Percentiles rank a stretch among this genome's conserved stretches.
Evolutionary conservation across 1,284 basidiomycete genomes (phyloP).

Genomic region (Malassezia cuniculi): DNA sequence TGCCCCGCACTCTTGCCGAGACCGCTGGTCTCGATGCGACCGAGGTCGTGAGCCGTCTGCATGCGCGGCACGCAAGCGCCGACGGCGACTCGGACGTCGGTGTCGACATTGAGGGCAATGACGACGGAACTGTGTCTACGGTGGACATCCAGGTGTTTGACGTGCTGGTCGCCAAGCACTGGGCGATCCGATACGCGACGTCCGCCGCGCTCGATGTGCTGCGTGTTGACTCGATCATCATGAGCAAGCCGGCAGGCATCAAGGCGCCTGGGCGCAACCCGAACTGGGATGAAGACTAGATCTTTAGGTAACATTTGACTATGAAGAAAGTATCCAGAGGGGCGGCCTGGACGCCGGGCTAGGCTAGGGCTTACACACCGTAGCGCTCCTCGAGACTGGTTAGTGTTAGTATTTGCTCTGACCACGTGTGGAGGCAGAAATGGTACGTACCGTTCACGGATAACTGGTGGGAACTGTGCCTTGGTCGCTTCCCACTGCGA

Average conservation of each 20-base stretch:
- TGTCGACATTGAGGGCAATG: slow-evolving; percentile 66
- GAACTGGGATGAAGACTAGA: slow-evolving; percentile 45
- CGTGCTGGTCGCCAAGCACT: slow-evolving; percentile 72
- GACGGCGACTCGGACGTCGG: slow-evolving; percentile 54
- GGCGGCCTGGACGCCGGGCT: neutral
- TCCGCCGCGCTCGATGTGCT: slow-evolving; percentile 89
- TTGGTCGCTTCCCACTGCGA: slow-evolving; percentile 48
- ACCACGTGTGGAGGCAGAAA: neutral
- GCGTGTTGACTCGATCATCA: slow-evolving; percentile 93
- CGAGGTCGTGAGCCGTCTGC: slow-evolving; percentile 73
- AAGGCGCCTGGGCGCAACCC: slow-evolving; percentile 42
- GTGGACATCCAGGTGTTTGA: slow-evolving; percentile 48
- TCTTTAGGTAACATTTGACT: neutral
- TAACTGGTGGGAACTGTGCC: slow-evolving; percentile 34
- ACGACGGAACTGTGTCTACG: slow-evolving; percentile 30
- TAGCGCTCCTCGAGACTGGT: slow-evolving; percentile 13
- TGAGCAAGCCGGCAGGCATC: slow-evolving; percentile 49
- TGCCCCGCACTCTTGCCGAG: slow-evolving; percentile 85
- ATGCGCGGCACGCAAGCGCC: slow-evolving; percentile 68
- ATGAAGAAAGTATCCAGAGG: neutral
- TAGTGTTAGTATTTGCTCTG: neutral
- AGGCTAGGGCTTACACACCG: slow-evolving; percentile 6
- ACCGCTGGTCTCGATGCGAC: slow-evolving; percentile 91
- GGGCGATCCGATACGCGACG: slow-evolving; percentile 76
- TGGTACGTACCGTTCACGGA: slow-evolving; percentile 22